Base-by-base conservation (phyloP, 805 yeast genomes). In the Cyberlindnera subsufficiens region DNA sequence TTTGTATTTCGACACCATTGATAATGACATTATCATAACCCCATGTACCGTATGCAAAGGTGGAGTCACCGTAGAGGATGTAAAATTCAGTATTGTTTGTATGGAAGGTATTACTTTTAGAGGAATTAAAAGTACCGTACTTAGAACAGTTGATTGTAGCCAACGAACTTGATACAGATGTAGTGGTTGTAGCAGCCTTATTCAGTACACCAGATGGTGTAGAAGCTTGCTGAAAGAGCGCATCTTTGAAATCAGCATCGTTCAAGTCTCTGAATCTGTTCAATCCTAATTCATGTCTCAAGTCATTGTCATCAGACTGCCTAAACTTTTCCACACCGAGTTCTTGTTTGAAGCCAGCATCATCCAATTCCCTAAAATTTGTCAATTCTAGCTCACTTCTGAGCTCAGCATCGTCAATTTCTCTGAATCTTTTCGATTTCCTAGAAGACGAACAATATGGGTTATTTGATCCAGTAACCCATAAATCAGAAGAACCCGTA, bases 401-500 rank as follows among this genome's bases (percentile, higher is more conserved):
- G 22, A 37, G 16, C 14, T 30, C 45, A 9, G 19, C 25, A 30
- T 41, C 50, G 19, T 43, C 50, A 1, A 54, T 5, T 4, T 31
- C 42, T 46, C 57, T 46, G 25, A 13, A 47, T 34, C 47, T 48
- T 19, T 30, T 36, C 3, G 34, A 14, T 17, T 29, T 15, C 39
- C 19, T 7, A 2, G 46, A 37, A 6, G 58, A 45, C 3, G 53
- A 36, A 53, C 80, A 74, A 43, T 67, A 72, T 3, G 81, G 72
- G 52, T 77, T 78, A 34, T 63, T 53, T 2, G 72, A 57, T 22
- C 70, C 66, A 45, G 75, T 68, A 18, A 82, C 76, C 86, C 87
- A 82, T 18, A 85, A 62, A 58, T 84, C 91, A 0, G 86, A 73
- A 0, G 89, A 82, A 3, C 91, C 93, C 1, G 90, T 84, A 54